Percentiles rank a stretch among this genome's conserved stretches.
Conservation (phyloP, 2,329 filamentous ascomycete genomes). For the Cladorrhinum sp. region DNA sequence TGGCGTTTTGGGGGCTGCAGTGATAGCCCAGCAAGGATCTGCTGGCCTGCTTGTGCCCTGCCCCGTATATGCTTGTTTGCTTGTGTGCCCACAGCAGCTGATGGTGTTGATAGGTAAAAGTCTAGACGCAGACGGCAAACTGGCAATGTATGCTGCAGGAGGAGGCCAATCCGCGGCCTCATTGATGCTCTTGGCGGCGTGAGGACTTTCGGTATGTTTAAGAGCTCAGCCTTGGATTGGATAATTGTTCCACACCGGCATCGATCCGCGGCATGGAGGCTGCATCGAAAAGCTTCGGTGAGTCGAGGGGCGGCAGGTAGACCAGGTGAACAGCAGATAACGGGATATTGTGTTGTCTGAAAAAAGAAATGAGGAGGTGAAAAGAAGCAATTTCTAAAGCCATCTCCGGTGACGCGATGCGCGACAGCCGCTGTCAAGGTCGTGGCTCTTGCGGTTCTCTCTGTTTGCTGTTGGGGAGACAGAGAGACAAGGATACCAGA, state of each 20-base stretch:
- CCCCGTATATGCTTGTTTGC: not conserved
- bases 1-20: not conserved
- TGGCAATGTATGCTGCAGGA: not conserved
- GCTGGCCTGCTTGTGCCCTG: not conserved
- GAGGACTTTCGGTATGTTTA: constrained; percentile 3
- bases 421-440: constrained; percentile 9
- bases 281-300: constrained; percentile 5
- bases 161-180: not conserved
- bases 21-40: not conserved
- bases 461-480: not conserved
- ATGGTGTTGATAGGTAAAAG: not conserved
- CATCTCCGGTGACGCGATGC: constrained; percentile 12
- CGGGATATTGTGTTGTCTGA: not conserved
- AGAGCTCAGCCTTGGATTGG: not conserved
- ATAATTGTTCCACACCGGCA: not conserved
- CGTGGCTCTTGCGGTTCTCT: not conserved
- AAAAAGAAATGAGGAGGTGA: not conserved
- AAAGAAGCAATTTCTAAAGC: constrained; percentile 3
- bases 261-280: not conserved
- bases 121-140: not conserved
- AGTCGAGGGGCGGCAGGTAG: not conserved
- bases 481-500: not conserved
- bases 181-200: constrained; percentile 3
- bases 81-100: not conserved
- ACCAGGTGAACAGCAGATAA: not conserved